Base-by-base conservation (phyloP, 345 rosid species). In the Salix purpurea region DNA sequence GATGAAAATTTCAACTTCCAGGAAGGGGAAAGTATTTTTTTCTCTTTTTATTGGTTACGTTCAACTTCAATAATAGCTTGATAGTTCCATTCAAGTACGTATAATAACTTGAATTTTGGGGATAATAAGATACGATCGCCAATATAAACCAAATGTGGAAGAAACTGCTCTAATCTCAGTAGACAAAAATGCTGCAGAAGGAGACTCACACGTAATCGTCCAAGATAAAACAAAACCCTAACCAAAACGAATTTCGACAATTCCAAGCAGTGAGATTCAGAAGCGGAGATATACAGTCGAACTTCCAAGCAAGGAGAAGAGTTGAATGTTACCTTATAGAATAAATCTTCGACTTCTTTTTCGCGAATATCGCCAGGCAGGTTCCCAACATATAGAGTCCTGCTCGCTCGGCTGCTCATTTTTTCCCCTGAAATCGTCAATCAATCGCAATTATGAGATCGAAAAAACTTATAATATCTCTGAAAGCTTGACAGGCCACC, bases 381-480 rank as follows among this genome's bases (percentile, higher is more conserved):
- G 78, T 96, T 96, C n/a, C 99, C 98, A 2, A 92, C 99, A 70
- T 94, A 96, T 66, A 96, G 82, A 52, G 98, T 93, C 40, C 98
- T 81, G 84, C 89, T 92, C 75, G 95, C 91, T 12, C 97, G 94
- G 85, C 92, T 85, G 76, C 93, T 85, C 97, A 92, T 93, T 79
- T 85, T 78, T 32, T 67, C 77, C 66, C 75, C 84, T 86, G 80
- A 50, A 77, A 75, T 13, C 26, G 74, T 24, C 24, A 15, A 67
- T 26, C 7, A 42, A 28, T 30, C 60, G 7, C 19, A 6, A 75
- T 36, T 5, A 19, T 37, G 39, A 52, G 14, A 75, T 52, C 36
- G 12, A 70, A 40, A 14, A 14, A 12, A 30, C 13, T 36, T 14
- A 9, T 6, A 14, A 23, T 9, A 23, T 58, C 4, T 23, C 64